Conservation (phyloP, 352 stramenopile species). For the Phytophthora constricta region DNA sequence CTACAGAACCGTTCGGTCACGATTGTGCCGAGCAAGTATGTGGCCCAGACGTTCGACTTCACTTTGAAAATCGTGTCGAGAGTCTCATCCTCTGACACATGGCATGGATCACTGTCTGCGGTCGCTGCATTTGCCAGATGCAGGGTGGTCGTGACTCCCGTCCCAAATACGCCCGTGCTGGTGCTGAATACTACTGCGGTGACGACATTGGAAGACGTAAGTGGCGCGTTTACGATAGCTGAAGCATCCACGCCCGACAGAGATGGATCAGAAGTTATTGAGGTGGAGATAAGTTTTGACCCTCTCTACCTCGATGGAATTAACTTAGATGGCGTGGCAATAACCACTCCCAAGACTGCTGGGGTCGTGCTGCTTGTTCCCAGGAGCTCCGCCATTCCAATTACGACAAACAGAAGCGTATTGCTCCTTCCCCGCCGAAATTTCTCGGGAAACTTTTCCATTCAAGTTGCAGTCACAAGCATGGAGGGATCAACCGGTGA, state of each 20-base stretch:
- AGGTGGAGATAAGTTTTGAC: conserved; percentile 43
- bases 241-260: conserved; percentile 47
- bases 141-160: conserved; percentile 39
- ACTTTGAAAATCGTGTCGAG: conserved; percentile 37
- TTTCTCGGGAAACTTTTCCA: conserved; percentile 43
- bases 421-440: conserved; percentile 41
- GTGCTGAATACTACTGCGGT: conserved; percentile 37
- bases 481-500: conserved; percentile 39
- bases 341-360: conserved; percentile 9
- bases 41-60: conserved; percentile 49
- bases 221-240: conserved; percentile 39
- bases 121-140: conserved; percentile 36
- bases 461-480: conserved; percentile 40
- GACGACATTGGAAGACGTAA: conserved; percentile 41
- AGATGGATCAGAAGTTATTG: conserved; percentile 60
- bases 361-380: conserved; percentile 34
- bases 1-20: conserved; percentile 36
- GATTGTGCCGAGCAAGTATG: conserved; percentile 41
- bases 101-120: conserved; percentile 33
- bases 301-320: conserved; percentile 40
- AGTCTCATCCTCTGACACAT: conserved; percentile 17
- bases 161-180: conserved; percentile 46
- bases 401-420: conserved; percentile 28
- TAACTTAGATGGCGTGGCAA: conserved; percentile 34
- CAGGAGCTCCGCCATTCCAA: conserved; percentile 12